Conservation (phyloP, 78 protist genomes). For the Dictyostelium capitatum region DNA sequence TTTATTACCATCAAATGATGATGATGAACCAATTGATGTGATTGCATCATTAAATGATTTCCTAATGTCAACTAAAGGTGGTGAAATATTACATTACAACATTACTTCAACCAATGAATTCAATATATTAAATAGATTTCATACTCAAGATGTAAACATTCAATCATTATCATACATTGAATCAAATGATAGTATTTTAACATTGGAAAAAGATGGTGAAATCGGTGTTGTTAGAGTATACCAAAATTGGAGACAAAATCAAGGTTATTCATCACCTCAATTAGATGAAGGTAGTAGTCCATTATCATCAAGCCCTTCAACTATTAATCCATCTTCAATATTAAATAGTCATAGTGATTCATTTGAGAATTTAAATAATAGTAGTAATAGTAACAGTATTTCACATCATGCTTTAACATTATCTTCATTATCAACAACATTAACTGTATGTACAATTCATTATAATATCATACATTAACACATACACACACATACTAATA, state of each 20-base stretch:
- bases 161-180: slow-evolving; percentile 20
- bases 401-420: not conserved
- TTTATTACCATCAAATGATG: slow-evolving; percentile 44
- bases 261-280: not conserved
- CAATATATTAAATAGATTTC: slow-evolving; percentile 31
- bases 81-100: slow-evolving; percentile 49
- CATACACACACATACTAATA: not conserved
- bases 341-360: not conserved
- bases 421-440: not conserved
- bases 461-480: too few relatives aligned
- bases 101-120: slow-evolving; percentile 25
- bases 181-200: slow-evolving; percentile 51
- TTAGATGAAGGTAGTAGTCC: slow-evolving; percentile 24
- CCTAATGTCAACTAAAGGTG: slow-evolving; percentile 54
- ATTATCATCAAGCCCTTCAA: not conserved
- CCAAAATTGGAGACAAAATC: slow-evolving; percentile 80
- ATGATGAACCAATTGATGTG: slow-evolving; percentile 59
- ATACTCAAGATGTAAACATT: slow-evolving; percentile 13
- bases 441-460: not conserved
- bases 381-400: not conserved
- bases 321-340: not conserved
- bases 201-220: slow-evolving; percentile 59
- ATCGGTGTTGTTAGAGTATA: slow-evolving; percentile 63
- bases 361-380: too few relatives aligned
- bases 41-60: slow-evolving; percentile 65